Conservation (phyloP, 2,329 filamentous ascomycete species). For the Thelonectria olida region DNA sequence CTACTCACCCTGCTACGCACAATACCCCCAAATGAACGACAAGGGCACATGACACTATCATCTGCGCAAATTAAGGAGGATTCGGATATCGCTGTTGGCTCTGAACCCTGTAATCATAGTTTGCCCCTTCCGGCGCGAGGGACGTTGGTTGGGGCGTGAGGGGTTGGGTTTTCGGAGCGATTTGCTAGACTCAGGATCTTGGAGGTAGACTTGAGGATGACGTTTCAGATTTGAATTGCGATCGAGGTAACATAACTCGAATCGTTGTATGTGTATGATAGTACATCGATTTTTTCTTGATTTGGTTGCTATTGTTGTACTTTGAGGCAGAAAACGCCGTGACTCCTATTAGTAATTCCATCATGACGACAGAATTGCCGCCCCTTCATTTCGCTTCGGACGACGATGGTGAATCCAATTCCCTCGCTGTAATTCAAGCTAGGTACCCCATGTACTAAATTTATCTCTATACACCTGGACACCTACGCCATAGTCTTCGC, state of each 20-base stretch:
- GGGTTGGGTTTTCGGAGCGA: conserved; percentile 34
- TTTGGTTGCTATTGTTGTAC: neutral
- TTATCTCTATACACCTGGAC: neutral
- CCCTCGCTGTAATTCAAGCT: neutral
- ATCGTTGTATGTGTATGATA: conserved; percentile 45
- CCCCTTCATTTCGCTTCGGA: too few species aligned
- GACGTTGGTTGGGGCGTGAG: conserved; percentile 27
- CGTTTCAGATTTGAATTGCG: conserved; percentile 37
- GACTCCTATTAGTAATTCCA: conserved; percentile 19
- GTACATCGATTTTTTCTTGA: conserved; percentile 41
- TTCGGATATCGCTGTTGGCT: conserved; percentile 37
- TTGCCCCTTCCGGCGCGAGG: conserved; percentile 31
- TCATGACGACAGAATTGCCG: too few species aligned
- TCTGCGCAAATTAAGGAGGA: conserved; percentile 21
- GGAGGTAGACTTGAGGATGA: conserved; percentile 40
- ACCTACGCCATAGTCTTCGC: conserved; percentile 11
- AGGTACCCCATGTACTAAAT: neutral
- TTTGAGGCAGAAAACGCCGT: conserved; percentile 10
- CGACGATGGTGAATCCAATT: too few species aligned
- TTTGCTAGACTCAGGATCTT: conserved; percentile 34
- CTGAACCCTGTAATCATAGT: conserved; percentile 43
- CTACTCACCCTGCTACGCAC: conserved; percentile 16
- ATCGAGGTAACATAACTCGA: conserved; percentile 22
- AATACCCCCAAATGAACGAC: conserved; percentile 14
- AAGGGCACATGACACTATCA: conserved; percentile 6